These are phyloP conservation scores for Hymenoscyphus fructigenus DNA, from an alignment of 2,329 filamentous ascomycete genomes.

Conservation along the genomic window DNA sequence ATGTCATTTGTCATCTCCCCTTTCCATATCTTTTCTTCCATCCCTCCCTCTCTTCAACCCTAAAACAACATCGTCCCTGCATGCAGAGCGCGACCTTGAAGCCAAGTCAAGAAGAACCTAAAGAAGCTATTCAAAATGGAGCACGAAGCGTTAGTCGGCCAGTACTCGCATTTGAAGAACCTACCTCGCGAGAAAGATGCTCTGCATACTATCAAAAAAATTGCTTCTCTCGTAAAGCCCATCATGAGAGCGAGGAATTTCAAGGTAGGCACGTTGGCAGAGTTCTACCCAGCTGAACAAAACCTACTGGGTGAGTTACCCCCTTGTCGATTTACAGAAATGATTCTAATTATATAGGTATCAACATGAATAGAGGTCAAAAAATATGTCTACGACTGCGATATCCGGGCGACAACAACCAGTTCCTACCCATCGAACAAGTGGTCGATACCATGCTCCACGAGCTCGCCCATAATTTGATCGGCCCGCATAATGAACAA, in stretches of 20 bases:
- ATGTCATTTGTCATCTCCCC: background rate
- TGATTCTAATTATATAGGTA: slow-evolving; percentile 45
- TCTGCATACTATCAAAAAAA: slow-evolving; percentile 66
- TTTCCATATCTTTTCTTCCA: background rate
- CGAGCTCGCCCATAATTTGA: slow-evolving; percentile 85
- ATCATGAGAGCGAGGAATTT: slow-evolving; percentile 87
- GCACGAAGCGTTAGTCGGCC: slow-evolving; percentile 47
- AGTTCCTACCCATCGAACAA: slow-evolving; percentile 78
- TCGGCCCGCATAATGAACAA: slow-evolving; percentile 76
- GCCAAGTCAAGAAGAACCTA: background rate
- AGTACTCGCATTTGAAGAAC: slow-evolving; percentile 53
- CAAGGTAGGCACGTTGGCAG: slow-evolving; percentile 74
- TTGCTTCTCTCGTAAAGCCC: slow-evolving; percentile 88
- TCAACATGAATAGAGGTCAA: slow-evolving; percentile 75
- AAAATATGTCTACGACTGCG: slow-evolving; percentile 82
- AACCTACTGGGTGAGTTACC: slow-evolving; percentile 65
- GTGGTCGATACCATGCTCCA: slow-evolving; percentile 91
- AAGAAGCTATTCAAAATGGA: slow-evolving; percentile 18
- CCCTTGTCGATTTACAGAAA: too few relatives aligned
- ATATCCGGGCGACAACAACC: slow-evolving; percentile 68
- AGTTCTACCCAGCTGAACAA: slow-evolving; percentile 77
- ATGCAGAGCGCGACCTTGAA: background rate
- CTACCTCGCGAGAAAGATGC: slow-evolving; percentile 50
- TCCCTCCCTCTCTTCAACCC: background rate
- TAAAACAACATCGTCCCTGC: background rate